Evolutionary conservation across 306 rosid species (phyloP).

Genomic region (Acacia confusa): DNA sequence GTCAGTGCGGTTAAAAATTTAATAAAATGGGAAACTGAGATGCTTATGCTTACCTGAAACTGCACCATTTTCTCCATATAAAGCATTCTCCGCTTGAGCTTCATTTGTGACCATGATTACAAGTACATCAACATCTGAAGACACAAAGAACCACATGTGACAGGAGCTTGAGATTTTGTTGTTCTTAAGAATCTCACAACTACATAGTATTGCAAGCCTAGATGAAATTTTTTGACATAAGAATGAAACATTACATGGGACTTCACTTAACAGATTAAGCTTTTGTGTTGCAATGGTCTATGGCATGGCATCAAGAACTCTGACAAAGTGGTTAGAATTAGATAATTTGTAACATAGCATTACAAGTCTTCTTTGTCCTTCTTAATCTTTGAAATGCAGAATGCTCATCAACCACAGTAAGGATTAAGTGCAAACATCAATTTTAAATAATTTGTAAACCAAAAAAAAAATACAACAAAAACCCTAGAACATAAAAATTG

Average conservation of each 20-base stretch:
- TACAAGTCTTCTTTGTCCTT: neutral
- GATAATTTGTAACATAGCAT: neutral
- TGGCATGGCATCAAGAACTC: neutral
- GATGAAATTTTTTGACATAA: neutral
- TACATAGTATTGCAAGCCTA: neutral
- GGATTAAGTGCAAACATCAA: conserved; percentile 13
- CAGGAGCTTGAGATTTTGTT: conserved; percentile 25
- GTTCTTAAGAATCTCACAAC: conserved; percentile 21
- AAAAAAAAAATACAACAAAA: neutral
- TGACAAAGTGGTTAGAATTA: neutral
- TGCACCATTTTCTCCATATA: conserved; percentile 87
- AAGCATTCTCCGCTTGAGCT: conserved; percentile 77
- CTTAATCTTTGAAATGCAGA: conserved; percentile 16
- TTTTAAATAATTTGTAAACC: neutral
- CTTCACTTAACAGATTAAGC: neutral
- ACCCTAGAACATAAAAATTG: neutral
- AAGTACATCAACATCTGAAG: conserved; percentile 81
- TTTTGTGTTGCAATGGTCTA: neutral
- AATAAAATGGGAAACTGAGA: conserved; percentile 22
- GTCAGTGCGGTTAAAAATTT: conserved; percentile 32
- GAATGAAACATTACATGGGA: neutral
- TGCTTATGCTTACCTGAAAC: conserved; percentile 66
- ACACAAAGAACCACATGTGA: conserved; percentile 17
- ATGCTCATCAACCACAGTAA: conserved; percentile 16
- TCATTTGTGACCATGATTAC: conserved; percentile 90